Base-by-base conservation (phyloP, 2,329 filamentous ascomycete species). In the Fragosphaeria purpurea region DNA sequence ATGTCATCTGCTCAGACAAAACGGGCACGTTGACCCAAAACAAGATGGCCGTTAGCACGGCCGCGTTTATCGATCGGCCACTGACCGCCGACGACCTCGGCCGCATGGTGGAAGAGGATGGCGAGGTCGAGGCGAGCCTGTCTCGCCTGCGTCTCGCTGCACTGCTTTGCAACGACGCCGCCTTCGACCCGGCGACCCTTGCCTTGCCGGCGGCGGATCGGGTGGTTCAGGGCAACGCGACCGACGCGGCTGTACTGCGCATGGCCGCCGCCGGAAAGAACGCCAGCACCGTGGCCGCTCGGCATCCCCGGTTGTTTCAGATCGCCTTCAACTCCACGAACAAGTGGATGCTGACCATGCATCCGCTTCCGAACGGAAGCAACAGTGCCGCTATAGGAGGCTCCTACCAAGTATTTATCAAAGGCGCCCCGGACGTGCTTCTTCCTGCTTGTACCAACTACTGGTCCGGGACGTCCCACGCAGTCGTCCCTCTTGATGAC, bases 391-490 rank as follows among this genome's bases (percentile, higher is more conserved):
- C 22, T 22, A 55, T 56, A 5, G 52, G 61, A 11, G 64, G 13
- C 48, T 37, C 35, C 11, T 37, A 7, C 35, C 66, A 70, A 33
- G 63, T 75, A 5, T 71, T 72, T 51, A 68, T 77, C 57, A 78
- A 78, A 61, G 75, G 75, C 35, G 75, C 75, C 1, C 75, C 75
- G 0, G 75, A 78, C 55, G 74, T 78, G 13, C 64, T 78, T 0
- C 55, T 70, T 5, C 57, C 61, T 0, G 60, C 61, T 2, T 69
- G 66, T 44, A 64, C 63, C 1, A 58, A 58, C 37, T 69, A 64
- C 55, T 68, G 65, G 64, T 66, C 66, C 0, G 53, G 51, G 4
- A 22, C 22, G 22, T 22, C 22, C 22, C 22, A 22, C 22, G 22
- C 22, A 22, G 22, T 22, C 22, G 22, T 22, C 22, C 22, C 22